phyloP scores from a whole-genome alignment of 768 basidiomycete species.

The Strobilomyces confusus region DNA sequence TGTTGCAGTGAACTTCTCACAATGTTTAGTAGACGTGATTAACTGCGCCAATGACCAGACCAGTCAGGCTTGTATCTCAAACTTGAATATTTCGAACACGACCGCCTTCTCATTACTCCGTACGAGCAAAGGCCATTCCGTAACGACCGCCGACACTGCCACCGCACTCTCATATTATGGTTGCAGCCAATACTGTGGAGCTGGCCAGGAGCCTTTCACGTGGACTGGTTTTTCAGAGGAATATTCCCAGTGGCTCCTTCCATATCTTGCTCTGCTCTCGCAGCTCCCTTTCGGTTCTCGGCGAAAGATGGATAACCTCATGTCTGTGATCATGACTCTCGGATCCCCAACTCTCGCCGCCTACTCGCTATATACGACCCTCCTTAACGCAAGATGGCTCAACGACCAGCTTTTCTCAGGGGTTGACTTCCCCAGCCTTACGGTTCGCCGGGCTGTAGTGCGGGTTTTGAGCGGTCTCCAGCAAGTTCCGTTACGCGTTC shows the following conservation, averaged over 20 bases:
- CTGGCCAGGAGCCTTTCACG: slow-evolving; percentile 18
- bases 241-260: slow-evolving; percentile 44
- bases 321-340: slow-evolving; percentile 40
- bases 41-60: background rate
- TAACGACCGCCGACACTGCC: background rate
- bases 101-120: slow-evolving; percentile 14
- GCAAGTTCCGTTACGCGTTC: slow-evolving; percentile 36
- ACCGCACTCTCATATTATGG: slow-evolving; percentile 9
- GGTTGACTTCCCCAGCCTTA: slow-evolving; percentile 23
- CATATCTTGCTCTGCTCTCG: slow-evolving; percentile 47
- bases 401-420: slow-evolving; percentile 29
- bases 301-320: slow-evolving; percentile 38
- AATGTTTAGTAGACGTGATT: slow-evolving; percentile 12
- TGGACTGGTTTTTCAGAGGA: slow-evolving; percentile 30
- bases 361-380: slow-evolving; percentile 42
- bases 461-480: slow-evolving; percentile 38
- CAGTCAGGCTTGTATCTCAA: slow-evolving; percentile 1
- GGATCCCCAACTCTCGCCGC: slow-evolving; percentile 44
- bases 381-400: slow-evolving; percentile 44
- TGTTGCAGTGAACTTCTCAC: slow-evolving; percentile 4
- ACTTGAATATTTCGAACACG: background rate
- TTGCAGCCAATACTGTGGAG: slow-evolving; percentile 16
- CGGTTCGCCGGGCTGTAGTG: slow-evolving; percentile 22
- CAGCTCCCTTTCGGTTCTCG: slow-evolving; percentile 45
- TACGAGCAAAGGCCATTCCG: slow-evolving; percentile 3